Evolutionary conservation across 805 yeast species (phyloP).

Genomic region (Torulaspora gathmanii): DNA sequence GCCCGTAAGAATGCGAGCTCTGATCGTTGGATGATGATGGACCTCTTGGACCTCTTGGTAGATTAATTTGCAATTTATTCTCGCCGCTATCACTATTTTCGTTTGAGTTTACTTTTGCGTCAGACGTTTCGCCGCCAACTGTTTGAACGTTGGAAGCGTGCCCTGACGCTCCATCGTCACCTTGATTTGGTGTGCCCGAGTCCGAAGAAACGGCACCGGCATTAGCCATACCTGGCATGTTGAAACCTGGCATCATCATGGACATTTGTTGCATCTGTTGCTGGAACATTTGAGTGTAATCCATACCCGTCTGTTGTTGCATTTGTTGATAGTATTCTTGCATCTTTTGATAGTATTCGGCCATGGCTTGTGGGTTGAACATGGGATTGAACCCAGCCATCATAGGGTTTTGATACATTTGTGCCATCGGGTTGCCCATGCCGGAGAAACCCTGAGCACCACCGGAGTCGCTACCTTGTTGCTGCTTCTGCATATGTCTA

Average conservation of each 20-base stretch:
- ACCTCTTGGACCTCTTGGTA: conserved; percentile 52
- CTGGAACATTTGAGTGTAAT: conserved; percentile 34
- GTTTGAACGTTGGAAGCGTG: conserved; percentile 29
- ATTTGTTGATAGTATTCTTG: conserved; percentile 44
- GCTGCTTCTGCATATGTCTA: conserved; percentile 58
- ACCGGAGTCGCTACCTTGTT: conserved; percentile 26
- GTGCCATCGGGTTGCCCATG: conserved; percentile 25
- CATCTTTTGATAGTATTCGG: conserved; percentile 59
- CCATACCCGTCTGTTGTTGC: conserved; percentile 36
- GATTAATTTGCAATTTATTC: conserved; percentile 35
- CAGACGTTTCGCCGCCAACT: conserved; percentile 26
- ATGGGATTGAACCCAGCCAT: conserved; percentile 35
- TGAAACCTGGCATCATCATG: conserved; percentile 33
- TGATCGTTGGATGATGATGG: conserved; percentile 20
- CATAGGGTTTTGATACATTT: conserved; percentile 35
- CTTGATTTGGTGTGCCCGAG: conserved; percentile 23
- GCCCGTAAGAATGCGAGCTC: conserved; percentile 7
- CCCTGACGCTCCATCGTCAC: conserved; percentile 16
- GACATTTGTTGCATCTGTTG: conserved; percentile 37
- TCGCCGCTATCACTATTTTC: conserved; percentile 24
- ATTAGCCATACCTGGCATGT: conserved; percentile 19
- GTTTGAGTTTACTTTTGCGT: conserved; percentile 7
- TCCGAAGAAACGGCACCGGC: conserved; percentile 19
- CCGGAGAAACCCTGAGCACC: conserved; percentile 15
- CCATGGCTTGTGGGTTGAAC: conserved; percentile 52